Evolutionary conservation across 1,284 basidiomycete species (phyloP), one percentile per base, ranked within the genome.

Genomic region (Apiotrichum montevideense): DNA sequence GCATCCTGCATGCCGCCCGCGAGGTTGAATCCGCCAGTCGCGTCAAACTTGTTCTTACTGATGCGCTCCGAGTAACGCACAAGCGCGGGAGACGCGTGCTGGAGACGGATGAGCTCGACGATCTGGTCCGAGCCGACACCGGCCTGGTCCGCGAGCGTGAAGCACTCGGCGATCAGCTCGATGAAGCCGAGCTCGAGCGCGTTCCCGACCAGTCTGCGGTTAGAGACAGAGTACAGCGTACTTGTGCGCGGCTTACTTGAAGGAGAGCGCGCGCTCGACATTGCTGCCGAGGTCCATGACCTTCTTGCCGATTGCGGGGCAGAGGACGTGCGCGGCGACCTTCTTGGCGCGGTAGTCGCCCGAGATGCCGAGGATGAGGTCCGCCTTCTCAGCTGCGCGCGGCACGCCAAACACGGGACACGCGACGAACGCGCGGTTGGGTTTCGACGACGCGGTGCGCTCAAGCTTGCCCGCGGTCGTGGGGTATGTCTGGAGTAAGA

Each of bases 1-100:
- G 85, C 83, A 69, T 94, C 90, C 67, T 90, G 90, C 67, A 94
- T 84, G n/a, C 90, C 92, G 14, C 89, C 88, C 41, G 87, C 85
- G 54, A 94, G 83, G n/a, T 85, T 80, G 72, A 95, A 94, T n/a
- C 90, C 92, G 42, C 80, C 80, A 8, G 81, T 79, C 15, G 85
- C 87, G 60, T 90, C 85, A 69, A 92, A 94, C 40, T 83, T 78
- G 75, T 90, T 79, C 44, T 72, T 57, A 11, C 64, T 61, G 49
- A 67, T 70, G 47, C 66, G 58, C 53, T 65, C 64, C 6, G 71
- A 63, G 54, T 68, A 65, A 37, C 61, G 56, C 2, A 61, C 61
- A 8, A 71, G 54, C 29, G 58, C 45, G 34, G 70, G 70, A 11
- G 69, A 69, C 33, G 60, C 57, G 60, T 76, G 74, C 61, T 73